Evolutionary conservation across 148 eudicot species (phyloP).

Genomic region (Vaccinium macrocarpon): DNA sequence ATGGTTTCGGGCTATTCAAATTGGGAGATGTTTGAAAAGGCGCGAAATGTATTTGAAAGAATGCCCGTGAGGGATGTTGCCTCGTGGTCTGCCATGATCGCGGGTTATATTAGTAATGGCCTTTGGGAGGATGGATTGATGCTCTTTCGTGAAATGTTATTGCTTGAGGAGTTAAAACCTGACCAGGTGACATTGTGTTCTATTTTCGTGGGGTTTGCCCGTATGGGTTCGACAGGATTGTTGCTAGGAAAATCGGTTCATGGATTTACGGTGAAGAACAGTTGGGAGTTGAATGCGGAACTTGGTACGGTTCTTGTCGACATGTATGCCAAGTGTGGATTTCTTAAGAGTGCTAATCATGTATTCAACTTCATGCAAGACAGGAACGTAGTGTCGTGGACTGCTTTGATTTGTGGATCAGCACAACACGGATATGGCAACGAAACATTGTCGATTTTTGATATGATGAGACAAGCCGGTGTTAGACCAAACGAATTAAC

Average conservation of each 20-base stretch:
- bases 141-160: conserved; percentile 25
- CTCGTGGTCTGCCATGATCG: conserved; percentile 45
- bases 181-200: conserved; percentile 36
- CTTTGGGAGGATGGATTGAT: conserved; percentile 24
- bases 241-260: conserved; percentile 35
- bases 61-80: conserved; percentile 31
- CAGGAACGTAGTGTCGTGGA: conserved; percentile 40
- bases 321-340: conserved; percentile 49
- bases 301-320: conserved; percentile 38
- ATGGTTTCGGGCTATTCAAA: conserved; percentile 39
- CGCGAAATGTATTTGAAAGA: conserved; percentile 29
- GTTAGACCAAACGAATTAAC: conserved; percentile 42
- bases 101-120: conserved; percentile 26
- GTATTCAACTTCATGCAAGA: conserved; percentile 36
- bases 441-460: conserved; percentile 31
- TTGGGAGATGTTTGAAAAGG: conserved; percentile 26
- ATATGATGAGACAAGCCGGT: conserved; percentile 29
- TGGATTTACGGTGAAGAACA: conserved; percentile 29
- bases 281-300: conserved; percentile 36
- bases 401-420: conserved; percentile 41
- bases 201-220: conserved; percentile 29
- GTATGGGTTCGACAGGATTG: conserved; percentile 34
- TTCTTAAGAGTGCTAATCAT: conserved; percentile 26
- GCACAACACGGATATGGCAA: conserved; percentile 37
- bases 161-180: conserved; percentile 27